Conservation (phyloP, 352 stramenopile species). For the Phytophthora megakarya region DNA sequence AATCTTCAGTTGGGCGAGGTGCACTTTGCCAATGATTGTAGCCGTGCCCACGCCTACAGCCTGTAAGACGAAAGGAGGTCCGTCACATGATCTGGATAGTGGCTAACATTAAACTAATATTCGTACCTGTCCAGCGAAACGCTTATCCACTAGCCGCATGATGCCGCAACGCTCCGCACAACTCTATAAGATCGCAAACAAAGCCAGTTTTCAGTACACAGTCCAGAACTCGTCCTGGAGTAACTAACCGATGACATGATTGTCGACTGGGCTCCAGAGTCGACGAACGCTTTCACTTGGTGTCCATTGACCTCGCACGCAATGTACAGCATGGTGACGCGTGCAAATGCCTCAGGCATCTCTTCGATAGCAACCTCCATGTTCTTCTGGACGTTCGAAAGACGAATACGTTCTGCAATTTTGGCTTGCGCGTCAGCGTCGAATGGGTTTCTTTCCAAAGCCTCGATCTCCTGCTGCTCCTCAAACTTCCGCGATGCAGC, state of each 20-base stretch:
- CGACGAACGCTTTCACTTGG: conserved; percentile 91
- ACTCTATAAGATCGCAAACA: conserved; percentile 38
- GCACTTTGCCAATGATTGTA: conserved; percentile 96
- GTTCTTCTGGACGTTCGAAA: conserved; percentile 88
- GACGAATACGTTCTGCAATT: conserved; percentile 84
- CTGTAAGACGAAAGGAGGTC: conserved; percentile 26
- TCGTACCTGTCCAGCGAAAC: conserved; percentile 87
- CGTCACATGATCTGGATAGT: conserved; percentile 22
- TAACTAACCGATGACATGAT: conserved; percentile 90
- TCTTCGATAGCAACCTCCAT: conserved; percentile 91
- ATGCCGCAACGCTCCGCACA: conserved; percentile 92
- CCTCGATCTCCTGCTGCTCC: conserved; percentile 75
- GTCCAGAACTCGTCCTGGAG: background rate
- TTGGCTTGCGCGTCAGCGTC: conserved; percentile 75
- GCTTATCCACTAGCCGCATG: conserved; percentile 88
- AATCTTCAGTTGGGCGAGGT: conserved; percentile 93
- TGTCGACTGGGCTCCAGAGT: conserved; percentile 90
- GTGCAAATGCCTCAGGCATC: conserved; percentile 87
- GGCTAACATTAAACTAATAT: background rate
- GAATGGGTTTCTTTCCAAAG: conserved; percentile 78
- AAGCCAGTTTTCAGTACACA: background rate
- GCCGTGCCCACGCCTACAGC: conserved; percentile 96
- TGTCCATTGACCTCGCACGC: conserved; percentile 81
- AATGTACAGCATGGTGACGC: conserved; percentile 91
- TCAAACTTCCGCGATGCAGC: conserved; percentile 74